Conservation (phyloP, 805 yeast genomes). For the Metschnikowia matae region DNA sequence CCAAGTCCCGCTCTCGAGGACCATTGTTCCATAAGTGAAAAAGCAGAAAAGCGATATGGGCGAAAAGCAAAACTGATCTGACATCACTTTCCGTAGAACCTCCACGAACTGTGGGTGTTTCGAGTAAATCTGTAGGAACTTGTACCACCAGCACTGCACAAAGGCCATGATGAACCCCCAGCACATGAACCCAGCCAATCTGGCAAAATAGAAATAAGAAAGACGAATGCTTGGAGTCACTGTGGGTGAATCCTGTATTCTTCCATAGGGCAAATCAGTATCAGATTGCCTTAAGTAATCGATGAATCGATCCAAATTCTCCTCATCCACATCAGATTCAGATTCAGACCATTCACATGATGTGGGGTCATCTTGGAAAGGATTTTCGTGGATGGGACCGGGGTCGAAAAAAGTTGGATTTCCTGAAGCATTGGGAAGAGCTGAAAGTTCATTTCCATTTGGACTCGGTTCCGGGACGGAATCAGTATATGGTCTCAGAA, state of each 20-base stretch:
- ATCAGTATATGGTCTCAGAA: background rate
- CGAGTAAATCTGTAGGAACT: conserved; percentile 73
- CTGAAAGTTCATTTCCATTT: background rate
- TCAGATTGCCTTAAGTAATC: conserved; percentile 32
- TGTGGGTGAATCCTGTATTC: background rate
- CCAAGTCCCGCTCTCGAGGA: conserved; percentile 70
- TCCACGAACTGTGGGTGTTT: conserved; percentile 81
- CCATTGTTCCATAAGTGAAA: conserved; percentile 77
- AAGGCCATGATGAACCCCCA: conserved; percentile 89
- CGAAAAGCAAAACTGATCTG: conserved; percentile 87
- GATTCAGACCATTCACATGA: background rate
- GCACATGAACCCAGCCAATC: conserved; percentile 72
- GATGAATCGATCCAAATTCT: conserved; percentile 29
- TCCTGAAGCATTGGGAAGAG: background rate
- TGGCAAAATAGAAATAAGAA: conserved; percentile 54
- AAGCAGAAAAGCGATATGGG: conserved; percentile 80
- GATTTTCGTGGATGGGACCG: background rate
- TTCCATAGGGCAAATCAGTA: conserved; percentile 7
- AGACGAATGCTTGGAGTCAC: conserved; percentile 12
- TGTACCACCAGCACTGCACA: conserved; percentile 86
- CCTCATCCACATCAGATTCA: conserved; percentile 24
- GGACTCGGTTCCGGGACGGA: background rate
- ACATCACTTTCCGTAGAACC: conserved; percentile 78
- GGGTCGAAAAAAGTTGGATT: background rate
- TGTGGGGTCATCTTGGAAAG: background rate